phyloP scores from a whole-genome alignment of 441 rosid genomes.

The Adansonia rubrostipa region DNA sequence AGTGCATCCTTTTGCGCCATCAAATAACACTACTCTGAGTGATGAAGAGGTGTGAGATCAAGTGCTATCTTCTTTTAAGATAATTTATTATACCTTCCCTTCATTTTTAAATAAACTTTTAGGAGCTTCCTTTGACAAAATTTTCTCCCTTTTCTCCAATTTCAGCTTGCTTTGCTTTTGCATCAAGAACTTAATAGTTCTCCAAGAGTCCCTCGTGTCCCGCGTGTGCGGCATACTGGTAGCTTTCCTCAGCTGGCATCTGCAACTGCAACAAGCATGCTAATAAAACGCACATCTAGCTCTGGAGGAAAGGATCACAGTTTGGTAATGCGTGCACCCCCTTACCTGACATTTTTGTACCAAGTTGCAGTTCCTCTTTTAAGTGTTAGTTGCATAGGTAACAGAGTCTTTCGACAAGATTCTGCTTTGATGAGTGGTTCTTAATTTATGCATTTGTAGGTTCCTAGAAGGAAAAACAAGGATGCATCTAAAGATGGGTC shows the following conservation, averaged over 20 bases:
- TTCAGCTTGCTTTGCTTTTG: constrained; percentile 93
- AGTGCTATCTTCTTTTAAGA: constrained; percentile 17
- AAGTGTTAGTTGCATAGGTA: constrained; percentile 16
- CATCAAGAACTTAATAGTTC: constrained; percentile 99
- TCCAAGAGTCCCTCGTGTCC: constrained; percentile 96
- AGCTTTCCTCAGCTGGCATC: constrained; percentile 79
- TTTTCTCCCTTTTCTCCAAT: constrained; percentile 15
- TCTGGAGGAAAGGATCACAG: constrained; percentile 74
- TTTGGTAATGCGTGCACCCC: constrained; percentile 48
- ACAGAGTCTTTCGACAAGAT: background rate
- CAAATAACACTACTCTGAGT: constrained; percentile 58
- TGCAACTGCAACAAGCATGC: constrained; percentile 65
- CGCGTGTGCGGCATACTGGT: constrained; percentile 88
- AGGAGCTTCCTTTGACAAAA: background rate
- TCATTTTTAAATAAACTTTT: background rate
- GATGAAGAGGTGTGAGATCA: constrained; percentile 85
- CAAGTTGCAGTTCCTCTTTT: background rate
- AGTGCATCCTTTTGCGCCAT: constrained; percentile 45
- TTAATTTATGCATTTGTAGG: constrained; percentile 47
- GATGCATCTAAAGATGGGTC: constrained; percentile 66
- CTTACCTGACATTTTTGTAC: background rate
- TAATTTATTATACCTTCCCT: background rate
- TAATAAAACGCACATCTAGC: constrained; percentile 72
- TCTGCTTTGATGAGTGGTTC: constrained; percentile 24
- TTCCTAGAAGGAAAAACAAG: constrained; percentile 76